Evolutionary conservation across 345 rosid genomes (phyloP).

Genomic region (Erysimum cheiranthoides): DNA sequence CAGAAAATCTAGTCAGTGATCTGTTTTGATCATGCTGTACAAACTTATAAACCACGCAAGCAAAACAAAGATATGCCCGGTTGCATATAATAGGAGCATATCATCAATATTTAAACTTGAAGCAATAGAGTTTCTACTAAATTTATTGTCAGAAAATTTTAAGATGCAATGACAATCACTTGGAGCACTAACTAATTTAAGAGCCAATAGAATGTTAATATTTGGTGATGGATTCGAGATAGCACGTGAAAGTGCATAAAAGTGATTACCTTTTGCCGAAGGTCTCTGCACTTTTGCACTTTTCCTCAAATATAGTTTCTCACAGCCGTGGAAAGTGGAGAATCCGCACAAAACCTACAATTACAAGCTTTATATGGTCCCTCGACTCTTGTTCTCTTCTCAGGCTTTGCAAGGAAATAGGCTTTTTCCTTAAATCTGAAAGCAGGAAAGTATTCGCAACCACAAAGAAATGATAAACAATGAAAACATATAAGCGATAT

Average conservation of each 20-base stretch:
- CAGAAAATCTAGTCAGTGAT: slow-evolving; percentile 12
- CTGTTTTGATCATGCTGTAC: slow-evolving; percentile 19
- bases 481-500: not conserved
- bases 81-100: not conserved
- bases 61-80: slow-evolving; percentile 5
- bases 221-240: slow-evolving; percentile 23
- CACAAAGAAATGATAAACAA: not conserved
- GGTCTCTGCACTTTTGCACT: slow-evolving; percentile 35
- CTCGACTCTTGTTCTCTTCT: slow-evolving; percentile 37
- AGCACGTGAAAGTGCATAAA: slow-evolving; percentile 39
- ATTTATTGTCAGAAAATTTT: not conserved
- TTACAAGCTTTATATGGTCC: slow-evolving; percentile 38
- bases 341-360: slow-evolving; percentile 33
- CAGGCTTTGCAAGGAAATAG: slow-evolving; percentile 6
- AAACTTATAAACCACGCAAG: slow-evolving; percentile 18
- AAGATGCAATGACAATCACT: slow-evolving; percentile 16
- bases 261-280: slow-evolving; percentile 38
- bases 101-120: slow-evolving; percentile 19
- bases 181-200: slow-evolving; percentile 13
- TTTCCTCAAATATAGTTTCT: slow-evolving; percentile 23
- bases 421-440: slow-evolving; percentile 12
- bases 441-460: not conserved
- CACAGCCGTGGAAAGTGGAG: slow-evolving; percentile 43
- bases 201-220: slow-evolving; percentile 8
- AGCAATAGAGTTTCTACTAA: slow-evolving; percentile 1